These are phyloP conservation scores for Trichophyton mentagrophytes DNA, from an alignment of 2,329 filamentous ascomycete genomes.

Conservation along the genomic window DNA sequence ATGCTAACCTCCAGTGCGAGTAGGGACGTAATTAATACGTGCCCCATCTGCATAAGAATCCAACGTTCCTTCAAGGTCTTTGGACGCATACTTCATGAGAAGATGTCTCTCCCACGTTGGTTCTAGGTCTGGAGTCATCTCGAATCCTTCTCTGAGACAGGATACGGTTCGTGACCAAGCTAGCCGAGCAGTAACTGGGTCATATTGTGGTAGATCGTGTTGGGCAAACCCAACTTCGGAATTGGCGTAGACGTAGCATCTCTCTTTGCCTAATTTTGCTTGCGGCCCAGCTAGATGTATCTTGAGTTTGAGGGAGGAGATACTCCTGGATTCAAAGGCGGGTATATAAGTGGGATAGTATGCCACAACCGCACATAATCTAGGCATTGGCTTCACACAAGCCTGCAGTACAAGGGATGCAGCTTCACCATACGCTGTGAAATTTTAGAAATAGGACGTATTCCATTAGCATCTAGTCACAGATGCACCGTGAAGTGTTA, in stretches of 20 bases:
- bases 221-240: slow-evolving; percentile 57
- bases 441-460: not conserved
- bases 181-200: slow-evolving; percentile 50
- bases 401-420: slow-evolving; percentile 48
- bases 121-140: slow-evolving; percentile 22
- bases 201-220: slow-evolving; percentile 54
- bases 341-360: slow-evolving; percentile 52
- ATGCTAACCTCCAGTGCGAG: slow-evolving; percentile 26
- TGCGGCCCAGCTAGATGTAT: slow-evolving; percentile 45
- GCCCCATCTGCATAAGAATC: slow-evolving; percentile 17
- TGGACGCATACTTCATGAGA: slow-evolving; percentile 13
- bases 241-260: slow-evolving; percentile 43
- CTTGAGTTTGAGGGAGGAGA: slow-evolving; percentile 23
- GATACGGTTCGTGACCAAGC: slow-evolving; percentile 56
- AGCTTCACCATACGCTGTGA: slow-evolving; percentile 48
- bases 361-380: slow-evolving; percentile 46
- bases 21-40: slow-evolving; percentile 21
- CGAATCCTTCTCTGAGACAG: slow-evolving; percentile 48
- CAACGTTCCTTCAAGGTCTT: slow-evolving; percentile 26
- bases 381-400: slow-evolving; percentile 45
- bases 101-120: slow-evolving; percentile 21
- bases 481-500: not conserved
- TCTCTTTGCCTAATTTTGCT: slow-evolving; percentile 29
- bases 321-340: slow-evolving; percentile 28
- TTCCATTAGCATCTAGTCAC: too few relatives aligned